phyloP scores from a whole-genome alignment of 2,329 filamentous ascomycete species.

The Plectosphaerella cucumerina region DNA sequence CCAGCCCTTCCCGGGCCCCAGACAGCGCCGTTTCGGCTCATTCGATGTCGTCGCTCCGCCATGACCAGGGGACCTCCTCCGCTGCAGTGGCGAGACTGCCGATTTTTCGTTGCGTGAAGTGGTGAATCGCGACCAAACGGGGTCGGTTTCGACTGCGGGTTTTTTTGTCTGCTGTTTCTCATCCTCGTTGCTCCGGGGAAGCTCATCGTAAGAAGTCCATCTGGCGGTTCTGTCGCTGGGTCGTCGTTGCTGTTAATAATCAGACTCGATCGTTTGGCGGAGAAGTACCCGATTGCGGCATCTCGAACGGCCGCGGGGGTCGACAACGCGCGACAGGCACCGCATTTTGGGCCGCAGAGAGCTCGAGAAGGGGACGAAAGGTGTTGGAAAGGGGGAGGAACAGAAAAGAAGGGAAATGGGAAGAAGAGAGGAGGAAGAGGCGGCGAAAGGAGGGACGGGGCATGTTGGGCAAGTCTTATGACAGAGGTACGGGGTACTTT shows the following conservation, averaged over 20 bases:
- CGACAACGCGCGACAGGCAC: background rate
- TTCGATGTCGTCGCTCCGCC: background rate
- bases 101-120: background rate
- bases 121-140: background rate
- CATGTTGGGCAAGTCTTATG: slow-evolving; percentile 23
- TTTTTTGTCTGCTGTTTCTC: too few relatives aligned
- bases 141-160: background rate
- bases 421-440: slow-evolving; percentile 15
- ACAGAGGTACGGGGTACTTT: slow-evolving; percentile 8
- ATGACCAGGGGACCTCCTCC: background rate
- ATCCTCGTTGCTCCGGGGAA: too few relatives aligned
- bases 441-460: slow-evolving; percentile 24
- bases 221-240: too few relatives aligned
- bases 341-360: background rate
- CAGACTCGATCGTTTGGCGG: background rate
- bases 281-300: background rate
- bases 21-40: background rate
- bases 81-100: background rate
- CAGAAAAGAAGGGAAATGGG: slow-evolving; percentile 4
- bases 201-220: too few relatives aligned
- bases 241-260: too few relatives aligned
- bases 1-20: background rate
- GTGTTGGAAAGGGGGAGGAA: background rate
- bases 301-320: background rate
- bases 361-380: slow-evolving; percentile 5